A percentile compares a stretch with the other conserved stretches of the same genome.
phyloP scores from a whole-genome alignment of 169 alveolate species.

The Plasmodium gaboni region DNA sequence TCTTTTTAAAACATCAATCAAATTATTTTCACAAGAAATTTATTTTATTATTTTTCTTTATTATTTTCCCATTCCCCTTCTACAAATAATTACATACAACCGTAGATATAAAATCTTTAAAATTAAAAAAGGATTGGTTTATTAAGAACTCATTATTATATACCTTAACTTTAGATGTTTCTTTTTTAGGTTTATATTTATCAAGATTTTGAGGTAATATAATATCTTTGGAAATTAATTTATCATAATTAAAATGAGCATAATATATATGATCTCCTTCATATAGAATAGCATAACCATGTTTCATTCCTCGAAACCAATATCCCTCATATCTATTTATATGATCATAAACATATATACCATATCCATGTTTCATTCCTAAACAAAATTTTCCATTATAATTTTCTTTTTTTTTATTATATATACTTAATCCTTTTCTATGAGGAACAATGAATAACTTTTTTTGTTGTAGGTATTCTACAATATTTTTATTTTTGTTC shows the following conservation, averaged over 20 bases:
- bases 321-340: slow-evolving; percentile 72
- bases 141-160: slow-evolving; percentile 30
- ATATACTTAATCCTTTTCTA: slow-evolving; percentile 67
- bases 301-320: slow-evolving; percentile 74
- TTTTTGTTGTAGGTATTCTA: slow-evolving; percentile 54
- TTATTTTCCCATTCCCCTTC: background rate
- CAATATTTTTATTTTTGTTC: slow-evolving; percentile 45
- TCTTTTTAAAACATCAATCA: too few species aligned
- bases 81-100: slow-evolving; percentile 36
- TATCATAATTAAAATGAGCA: slow-evolving; percentile 69
- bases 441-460: slow-evolving; percentile 49
- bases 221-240: slow-evolving; percentile 56
- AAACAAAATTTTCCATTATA: slow-evolving; percentile 70
- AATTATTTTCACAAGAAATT: too few species aligned
- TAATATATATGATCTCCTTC: slow-evolving; percentile 65
- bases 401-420: slow-evolving; percentile 59
- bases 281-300: slow-evolving; percentile 68
- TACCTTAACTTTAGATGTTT: slow-evolving; percentile 5
- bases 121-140: slow-evolving; percentile 68
- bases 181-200: slow-evolving; percentile 48
- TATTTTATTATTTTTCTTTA: too few species aligned
- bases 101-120: slow-evolving; percentile 21
- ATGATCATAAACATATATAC: slow-evolving; percentile 59
- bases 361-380: slow-evolving; percentile 76
- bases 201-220: slow-evolving; percentile 41